Percentiles rank a stretch among this genome's conserved stretches.
Evolutionary conservation across 2,329 filamentous ascomycete genomes (phyloP).

Genomic region (Penicillium sp.): DNA sequence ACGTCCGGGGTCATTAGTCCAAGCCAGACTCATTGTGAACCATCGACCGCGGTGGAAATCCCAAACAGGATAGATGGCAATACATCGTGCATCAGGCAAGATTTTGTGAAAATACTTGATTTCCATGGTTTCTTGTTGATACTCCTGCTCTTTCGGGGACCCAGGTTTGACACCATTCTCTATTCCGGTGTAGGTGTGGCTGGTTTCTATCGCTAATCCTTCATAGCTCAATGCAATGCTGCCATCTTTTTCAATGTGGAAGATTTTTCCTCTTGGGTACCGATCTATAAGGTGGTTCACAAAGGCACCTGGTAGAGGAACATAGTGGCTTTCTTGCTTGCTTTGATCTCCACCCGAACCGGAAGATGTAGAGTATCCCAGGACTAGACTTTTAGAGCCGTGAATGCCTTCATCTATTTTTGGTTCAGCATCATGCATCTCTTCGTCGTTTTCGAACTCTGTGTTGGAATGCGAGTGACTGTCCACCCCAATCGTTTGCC

Average conservation of each 20-base stretch:
- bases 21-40: slow-evolving; percentile 31
- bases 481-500: slow-evolving; percentile 12
- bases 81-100: slow-evolving; percentile 26
- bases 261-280: slow-evolving; percentile 23
- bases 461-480: background rate
- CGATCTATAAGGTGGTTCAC: slow-evolving; percentile 19
- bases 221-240: slow-evolving; percentile 22
- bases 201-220: slow-evolving; percentile 16
- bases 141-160: slow-evolving; percentile 9
- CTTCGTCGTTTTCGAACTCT: background rate
- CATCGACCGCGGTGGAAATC: slow-evolving; percentile 31
- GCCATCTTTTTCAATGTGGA: slow-evolving; percentile 23
- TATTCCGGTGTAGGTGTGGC: slow-evolving; percentile 2
- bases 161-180: slow-evolving; percentile 1
- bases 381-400: slow-evolving; percentile 14
- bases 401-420: slow-evolving; percentile 1
- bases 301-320: slow-evolving; percentile 15
- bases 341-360: slow-evolving; percentile 3
- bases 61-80: slow-evolving; percentile 35
- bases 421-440: background rate
- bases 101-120: slow-evolving; percentile 19
- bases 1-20: slow-evolving; percentile 29
- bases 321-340: slow-evolving; percentile 10
- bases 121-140: slow-evolving; percentile 11
- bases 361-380: slow-evolving; percentile 18